Conservation (phyloP, 2,329 filamentous ascomycete species). For the Paracorniculantispora psalliotae region DNA sequence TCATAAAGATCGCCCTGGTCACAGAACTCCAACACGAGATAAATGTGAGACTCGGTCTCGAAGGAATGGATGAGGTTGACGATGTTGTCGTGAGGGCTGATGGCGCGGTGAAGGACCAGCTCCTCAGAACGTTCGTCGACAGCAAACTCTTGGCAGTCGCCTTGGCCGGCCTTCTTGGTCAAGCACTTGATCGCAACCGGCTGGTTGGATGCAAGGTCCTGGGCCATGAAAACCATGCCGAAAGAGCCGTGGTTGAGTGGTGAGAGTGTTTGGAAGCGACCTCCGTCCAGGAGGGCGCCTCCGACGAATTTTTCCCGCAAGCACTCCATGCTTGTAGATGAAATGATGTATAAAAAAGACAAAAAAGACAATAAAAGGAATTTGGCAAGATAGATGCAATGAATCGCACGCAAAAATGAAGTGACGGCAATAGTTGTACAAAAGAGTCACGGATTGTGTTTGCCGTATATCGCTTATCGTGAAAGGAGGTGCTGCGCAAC, state of each 20-base stretch:
- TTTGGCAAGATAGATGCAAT: constrained; percentile 24
- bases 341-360: constrained; percentile 13
- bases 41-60: constrained; percentile 84
- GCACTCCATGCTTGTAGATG: constrained; percentile 62
- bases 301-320: constrained; percentile 75
- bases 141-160: constrained; percentile 59
- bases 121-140: constrained; percentile 82
- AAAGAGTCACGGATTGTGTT: constrained; percentile 8
- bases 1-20: constrained; percentile 94
- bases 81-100: constrained; percentile 81
- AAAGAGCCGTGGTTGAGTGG: constrained; percentile 98
- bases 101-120: constrained; percentile 70
- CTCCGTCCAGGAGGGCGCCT: constrained; percentile 70
- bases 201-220: constrained; percentile 69
- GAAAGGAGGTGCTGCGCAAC: constrained; percentile 6
- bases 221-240: constrained; percentile 95
- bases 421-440: constrained; percentile 15
- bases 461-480: constrained; percentile 9
- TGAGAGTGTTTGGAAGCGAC: constrained; percentile 85
- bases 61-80: constrained; percentile 90
- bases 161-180: constrained; percentile 69
- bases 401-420: constrained; percentile 22
- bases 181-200: constrained; percentile 94
- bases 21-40: constrained; percentile 93
- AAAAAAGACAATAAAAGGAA: constrained; percentile 22